Percentiles rank a stretch among this genome's conserved stretches.
Evolutionary conservation across 2,329 filamentous ascomycete genomes (phyloP).

Genomic region (Colletotrichum kahawae): DNA sequence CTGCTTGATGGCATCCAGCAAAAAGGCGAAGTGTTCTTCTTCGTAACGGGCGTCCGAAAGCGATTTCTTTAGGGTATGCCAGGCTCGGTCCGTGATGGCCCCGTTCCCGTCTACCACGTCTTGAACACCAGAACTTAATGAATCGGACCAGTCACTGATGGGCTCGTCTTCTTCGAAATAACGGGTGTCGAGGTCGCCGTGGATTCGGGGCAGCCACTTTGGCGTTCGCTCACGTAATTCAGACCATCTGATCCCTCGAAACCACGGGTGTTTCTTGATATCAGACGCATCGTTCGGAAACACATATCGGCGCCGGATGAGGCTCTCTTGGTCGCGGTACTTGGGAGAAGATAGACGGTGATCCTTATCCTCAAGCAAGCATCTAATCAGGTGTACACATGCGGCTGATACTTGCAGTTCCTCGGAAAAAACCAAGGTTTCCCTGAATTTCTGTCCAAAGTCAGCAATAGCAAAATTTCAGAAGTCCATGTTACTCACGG

Average conservation of each 20-base stretch:
- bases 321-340: slow-evolving; percentile 14
- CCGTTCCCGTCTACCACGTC: background rate
- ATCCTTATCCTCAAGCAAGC: slow-evolving; percentile 76
- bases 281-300: slow-evolving; percentile 85
- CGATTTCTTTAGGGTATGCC: background rate
- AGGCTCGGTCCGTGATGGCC: background rate
- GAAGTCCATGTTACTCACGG: slow-evolving; percentile 55
- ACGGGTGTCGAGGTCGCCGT: slow-evolving; percentile 73
- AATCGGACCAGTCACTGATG: slow-evolving; percentile 67
- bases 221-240: slow-evolving; percentile 72
- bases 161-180: slow-evolving; percentile 89
- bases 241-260: slow-evolving; percentile 79
- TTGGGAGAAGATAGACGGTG: slow-evolving; percentile 70
- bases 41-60: background rate
- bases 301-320: slow-evolving; percentile 62
- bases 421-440: slow-evolving; percentile 72
- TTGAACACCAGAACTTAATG: slow-evolving; percentile 26
- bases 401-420: slow-evolving; percentile 69
- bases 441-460: slow-evolving; percentile 65
- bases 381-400: slow-evolving; percentile 78
- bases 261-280: slow-evolving; percentile 89
- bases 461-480: background rate
- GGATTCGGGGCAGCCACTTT: slow-evolving; percentile 80
- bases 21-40: background rate
- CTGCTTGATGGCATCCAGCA: slow-evolving; percentile 45